phyloP scores from a whole-genome alignment of 768 basidiomycete genomes.

The Crepidotus variabilis region DNA sequence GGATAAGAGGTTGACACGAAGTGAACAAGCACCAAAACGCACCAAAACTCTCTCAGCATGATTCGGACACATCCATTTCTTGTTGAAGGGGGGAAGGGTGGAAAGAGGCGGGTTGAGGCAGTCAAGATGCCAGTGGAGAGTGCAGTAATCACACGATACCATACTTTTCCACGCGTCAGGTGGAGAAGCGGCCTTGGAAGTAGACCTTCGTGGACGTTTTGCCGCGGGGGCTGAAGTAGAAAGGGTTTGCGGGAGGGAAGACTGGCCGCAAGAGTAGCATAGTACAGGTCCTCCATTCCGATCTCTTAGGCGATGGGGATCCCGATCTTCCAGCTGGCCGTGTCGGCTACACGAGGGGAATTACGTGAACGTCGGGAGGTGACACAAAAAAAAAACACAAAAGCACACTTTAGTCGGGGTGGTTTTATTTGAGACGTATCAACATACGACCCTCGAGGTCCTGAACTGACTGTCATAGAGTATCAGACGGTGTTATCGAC shows the following conservation, averaged over 20 bases:
- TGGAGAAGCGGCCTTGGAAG: conserved; percentile 32
- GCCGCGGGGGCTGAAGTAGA: conserved; percentile 49
- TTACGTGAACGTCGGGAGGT: conserved; percentile 9
- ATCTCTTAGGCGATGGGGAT: conserved; percentile 83
- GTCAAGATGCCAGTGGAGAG: conserved; percentile 94
- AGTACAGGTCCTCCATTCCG: conserved; percentile 79
- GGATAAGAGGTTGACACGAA: conserved; percentile 1
- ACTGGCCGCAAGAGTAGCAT: conserved; percentile 86
- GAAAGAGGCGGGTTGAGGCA: conserved; percentile 90
- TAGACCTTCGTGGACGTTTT: conserved; percentile 51
- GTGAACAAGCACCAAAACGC: conserved; percentile 27
- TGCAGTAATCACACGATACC: conserved; percentile 93
- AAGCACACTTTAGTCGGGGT: conserved; percentile 73
- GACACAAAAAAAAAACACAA: conserved; percentile 5
- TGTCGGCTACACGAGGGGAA: conserved; percentile 52
- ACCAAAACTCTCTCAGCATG: conserved; percentile 88
- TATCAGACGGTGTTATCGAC: conserved; percentile 13
- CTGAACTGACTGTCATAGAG: conserved; percentile 61
- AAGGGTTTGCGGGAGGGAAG: conserved; percentile 60
- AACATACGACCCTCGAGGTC: conserved; percentile 78
- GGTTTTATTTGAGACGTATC: conserved; percentile 75
- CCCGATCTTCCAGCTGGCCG: conserved; percentile 88
- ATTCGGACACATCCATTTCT: conserved; percentile 99
- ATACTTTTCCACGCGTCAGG: conserved; percentile 69
- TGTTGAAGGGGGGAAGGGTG: conserved; percentile 78